Evolutionary conservation across 1,284 basidiomycete species (phyloP), one percentile per base, ranked within the genome.

Genomic region (Neonothopanus nambi): DNA sequence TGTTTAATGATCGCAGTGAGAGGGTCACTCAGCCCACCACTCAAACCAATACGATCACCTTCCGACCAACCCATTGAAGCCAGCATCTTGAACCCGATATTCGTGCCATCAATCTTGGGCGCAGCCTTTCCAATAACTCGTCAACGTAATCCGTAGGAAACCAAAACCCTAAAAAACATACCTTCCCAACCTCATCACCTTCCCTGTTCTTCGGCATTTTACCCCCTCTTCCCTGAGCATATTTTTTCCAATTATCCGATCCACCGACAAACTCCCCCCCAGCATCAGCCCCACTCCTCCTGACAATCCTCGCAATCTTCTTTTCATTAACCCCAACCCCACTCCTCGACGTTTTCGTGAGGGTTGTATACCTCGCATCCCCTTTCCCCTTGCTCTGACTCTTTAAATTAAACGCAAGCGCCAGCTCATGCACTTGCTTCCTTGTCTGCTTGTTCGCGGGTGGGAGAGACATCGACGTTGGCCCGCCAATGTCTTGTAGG

Each of bases 21-120:
- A 7, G 89, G 89, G 6, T 68, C 79, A n/a, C 85, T 81, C 44
- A 91, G 65, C 0, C 81, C 83, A 7, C 79, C 82, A 7, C 67
- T 63, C 6, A 78, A 66, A 2, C 88, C 88, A 60, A 91, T 89
- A 11, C 75, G 72, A 30, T 80, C 74, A 1, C 89, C 89, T 59
- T 89, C 86, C 8, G 78, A 64, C 89, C 89, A 91, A 23, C 89
- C 89, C 89, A 92, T 91, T 45, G 76, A 73, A 15, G 84, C 79
- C 57, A 93, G 65, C 82, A 93, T 80, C 68, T 72, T 80, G 71
- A 91, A 93, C 0, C 91, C 91, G 52, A 91, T 60, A 60, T 93
- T 93, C 3, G 76, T 69, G 54, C 81, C 74, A 18, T 77, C 81
- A 48, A 93, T 84, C 71, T 86, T 91, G 5, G 88, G 88, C 1